phyloP scores from a whole-genome alignment of 2,329 filamentous ascomycete genomes.

The Aspergillus jensenii region DNA sequence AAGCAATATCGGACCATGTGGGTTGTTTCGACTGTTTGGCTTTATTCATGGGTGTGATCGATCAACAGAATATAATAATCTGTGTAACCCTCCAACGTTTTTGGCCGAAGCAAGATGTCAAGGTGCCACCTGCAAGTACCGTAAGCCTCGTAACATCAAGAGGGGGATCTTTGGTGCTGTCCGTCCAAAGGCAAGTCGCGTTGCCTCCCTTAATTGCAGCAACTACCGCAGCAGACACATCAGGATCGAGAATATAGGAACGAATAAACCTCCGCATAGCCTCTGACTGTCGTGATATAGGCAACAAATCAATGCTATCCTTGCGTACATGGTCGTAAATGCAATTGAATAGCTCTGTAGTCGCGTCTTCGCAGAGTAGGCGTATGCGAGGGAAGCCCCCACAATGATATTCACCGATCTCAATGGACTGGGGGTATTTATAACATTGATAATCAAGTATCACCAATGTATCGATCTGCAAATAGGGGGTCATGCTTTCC shows the following conservation, averaged over 20 bases:
- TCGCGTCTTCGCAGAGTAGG: conserved; percentile 46
- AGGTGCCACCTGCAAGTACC: conserved; percentile 52
- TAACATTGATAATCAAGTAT: neutral
- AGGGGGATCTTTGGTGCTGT: conserved; percentile 35
- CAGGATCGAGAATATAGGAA: conserved; percentile 47
- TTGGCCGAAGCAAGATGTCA: conserved; percentile 53
- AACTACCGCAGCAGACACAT: conserved; percentile 40
- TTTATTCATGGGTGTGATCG: too few relatives aligned
- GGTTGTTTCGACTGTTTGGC: too few relatives aligned
- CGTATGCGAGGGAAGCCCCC: conserved; percentile 52
- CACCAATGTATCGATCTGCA: too few relatives aligned
- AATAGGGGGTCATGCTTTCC: too few relatives aligned
- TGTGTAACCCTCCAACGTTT: conserved; percentile 64
- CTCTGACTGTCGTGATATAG: conserved; percentile 39
- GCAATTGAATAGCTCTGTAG: conserved; percentile 20
- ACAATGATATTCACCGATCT: conserved; percentile 34
- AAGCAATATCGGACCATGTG: too few relatives aligned
- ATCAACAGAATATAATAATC: too few relatives aligned
- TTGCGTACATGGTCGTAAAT: conserved; percentile 43
- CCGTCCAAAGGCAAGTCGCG: conserved; percentile 46
- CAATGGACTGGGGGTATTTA: conserved; percentile 41
- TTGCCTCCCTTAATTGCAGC: conserved; percentile 34
- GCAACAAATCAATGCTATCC: conserved; percentile 46
- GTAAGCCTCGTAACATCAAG: conserved; percentile 45
- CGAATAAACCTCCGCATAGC: conserved; percentile 33